Base-by-base conservation (phyloP, 2,329 filamentous ascomycete genomes). In the Nothophaeocryptopus gaeumannii region DNA sequence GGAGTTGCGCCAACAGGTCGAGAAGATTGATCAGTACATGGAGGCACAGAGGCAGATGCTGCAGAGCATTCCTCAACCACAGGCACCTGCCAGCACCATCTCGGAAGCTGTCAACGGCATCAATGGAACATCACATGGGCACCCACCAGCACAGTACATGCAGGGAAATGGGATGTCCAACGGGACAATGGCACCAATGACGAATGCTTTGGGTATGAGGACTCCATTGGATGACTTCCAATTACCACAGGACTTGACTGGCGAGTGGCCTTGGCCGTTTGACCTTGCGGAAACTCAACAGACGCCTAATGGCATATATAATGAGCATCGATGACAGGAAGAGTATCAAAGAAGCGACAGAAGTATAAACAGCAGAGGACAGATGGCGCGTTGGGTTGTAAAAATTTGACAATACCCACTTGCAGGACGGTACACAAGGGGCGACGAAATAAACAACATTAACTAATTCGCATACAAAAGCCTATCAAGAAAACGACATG, bases 11-110 rank as follows among this genome's bases (percentile, higher is more conserved):
- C 58, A 63, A 11, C 70, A 74, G 39, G 71, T 76, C 13, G 66
- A 71, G 10, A 67, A 67, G 32, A 75, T 77, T 13, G 74, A 77
- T 53, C 63, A 67, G 4, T 74, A 73, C 55, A 74, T 74, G 69
- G 60, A 59, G 3, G 54, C 45, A 3, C 62, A 63, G 47, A 52
- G 60, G 14, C 49, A 54, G 14, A 50, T 61, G 41, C 47, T 62
- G 4, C 37, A 51, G 30, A 36, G 43, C 33, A 38, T 48, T 10
- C 12, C 39, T n/a, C 43, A 42, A n/a, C 14, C 39, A 15, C 39
- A 42, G 10, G 39, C 39, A 4, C 20, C 20, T 26, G 7, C 20
- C 7, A 26, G 20, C 20, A 33, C n/a, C 1, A 38, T 33, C 14
- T 30, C 30, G 20, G 20, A 35, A 33, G 16, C 39, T 1, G 31